Conservation (phyloP, 352 stramenopile genomes). For the Globisporangium orthogonon region DNA sequence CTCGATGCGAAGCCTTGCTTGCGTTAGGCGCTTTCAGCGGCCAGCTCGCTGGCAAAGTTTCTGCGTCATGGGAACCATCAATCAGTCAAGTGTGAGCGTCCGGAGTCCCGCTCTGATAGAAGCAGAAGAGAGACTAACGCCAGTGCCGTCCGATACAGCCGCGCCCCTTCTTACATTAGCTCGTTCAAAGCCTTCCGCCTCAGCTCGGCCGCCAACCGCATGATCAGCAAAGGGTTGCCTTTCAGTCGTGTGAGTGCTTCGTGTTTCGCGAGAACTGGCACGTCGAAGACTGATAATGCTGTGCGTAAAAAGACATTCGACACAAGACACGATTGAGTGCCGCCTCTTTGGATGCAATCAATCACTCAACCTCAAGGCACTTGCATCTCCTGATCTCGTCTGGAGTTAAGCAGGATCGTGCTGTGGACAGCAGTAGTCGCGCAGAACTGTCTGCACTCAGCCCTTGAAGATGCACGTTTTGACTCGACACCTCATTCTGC, state of each 20-base stretch:
- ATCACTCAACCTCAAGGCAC: slow-evolving; percentile 5
- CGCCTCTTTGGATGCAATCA: no score
- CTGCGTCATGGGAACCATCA: slow-evolving; percentile 7
- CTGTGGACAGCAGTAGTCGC: slow-evolving; percentile 40
- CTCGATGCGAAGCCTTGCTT: background rate
- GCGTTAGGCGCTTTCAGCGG: slow-evolving; percentile 3
- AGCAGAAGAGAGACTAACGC: background rate
- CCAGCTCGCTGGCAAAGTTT: slow-evolving; percentile 10
- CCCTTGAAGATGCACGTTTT: slow-evolving; percentile 26
- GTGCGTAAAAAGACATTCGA: background rate
- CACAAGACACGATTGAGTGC: background rate
- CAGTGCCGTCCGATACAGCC: background rate
- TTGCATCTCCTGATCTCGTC: slow-evolving; percentile 34
- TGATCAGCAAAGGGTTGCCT: slow-evolving; percentile 25
- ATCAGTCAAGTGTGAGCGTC: slow-evolving; percentile 3
- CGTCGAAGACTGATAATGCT: slow-evolving; percentile 16
- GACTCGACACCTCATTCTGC: slow-evolving; percentile 11
- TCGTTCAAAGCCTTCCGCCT: slow-evolving; percentile 10
- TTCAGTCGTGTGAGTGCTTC: slow-evolving; percentile 21
- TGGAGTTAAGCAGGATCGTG: slow-evolving; percentile 25
- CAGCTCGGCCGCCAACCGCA: slow-evolving; percentile 13
- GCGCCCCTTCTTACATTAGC: slow-evolving; percentile 12
- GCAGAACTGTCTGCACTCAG: slow-evolving; percentile 35
- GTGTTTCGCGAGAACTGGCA: slow-evolving; percentile 19
- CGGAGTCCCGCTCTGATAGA: background rate